Evolutionary conservation across 306 rosid genomes (phyloP).

Genomic region (Cucurbita argyrosperma): DNA sequence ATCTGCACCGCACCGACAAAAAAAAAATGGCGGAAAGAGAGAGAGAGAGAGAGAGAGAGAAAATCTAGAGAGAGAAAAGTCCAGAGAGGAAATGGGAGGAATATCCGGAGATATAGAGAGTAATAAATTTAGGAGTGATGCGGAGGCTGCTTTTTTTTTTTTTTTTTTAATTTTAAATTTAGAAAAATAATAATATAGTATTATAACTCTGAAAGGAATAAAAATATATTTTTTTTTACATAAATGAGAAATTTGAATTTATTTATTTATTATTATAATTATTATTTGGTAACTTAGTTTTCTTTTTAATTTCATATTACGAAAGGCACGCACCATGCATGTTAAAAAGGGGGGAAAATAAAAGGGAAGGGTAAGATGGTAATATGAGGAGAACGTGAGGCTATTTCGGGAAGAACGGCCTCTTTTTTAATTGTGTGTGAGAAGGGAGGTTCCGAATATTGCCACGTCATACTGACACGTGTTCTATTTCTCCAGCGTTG

Average conservation of each 20-base stretch:
- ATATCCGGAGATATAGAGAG: neutral
- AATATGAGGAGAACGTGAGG: neutral
- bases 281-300: neutral
- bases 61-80: neutral
- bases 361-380: neutral
- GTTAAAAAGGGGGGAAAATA: neutral
- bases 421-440: neutral
- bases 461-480: constrained; percentile 5
- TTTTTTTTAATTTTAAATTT: neutral
- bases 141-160: neutral
- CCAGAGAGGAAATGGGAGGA: neutral
- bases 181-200: neutral
- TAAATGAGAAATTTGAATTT: too few relatives aligned
- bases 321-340: neutral
- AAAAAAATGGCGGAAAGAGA: neutral
- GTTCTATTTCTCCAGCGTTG: neutral
- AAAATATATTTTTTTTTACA: too few relatives aligned
- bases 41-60: neutral
- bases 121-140: neutral
- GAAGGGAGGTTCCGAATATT: neutral
- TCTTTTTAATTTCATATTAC: neutral
- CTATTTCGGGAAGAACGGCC: neutral
- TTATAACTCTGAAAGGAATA: too few relatives aligned
- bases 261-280: too few relatives aligned
- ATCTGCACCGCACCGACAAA: constrained; percentile 15